Evolutionary conservation across 768 basidiomycete species (phyloP), one percentile per base, ranked within the genome.

Genomic region (Pleurotus salmoneostramineus): DNA sequence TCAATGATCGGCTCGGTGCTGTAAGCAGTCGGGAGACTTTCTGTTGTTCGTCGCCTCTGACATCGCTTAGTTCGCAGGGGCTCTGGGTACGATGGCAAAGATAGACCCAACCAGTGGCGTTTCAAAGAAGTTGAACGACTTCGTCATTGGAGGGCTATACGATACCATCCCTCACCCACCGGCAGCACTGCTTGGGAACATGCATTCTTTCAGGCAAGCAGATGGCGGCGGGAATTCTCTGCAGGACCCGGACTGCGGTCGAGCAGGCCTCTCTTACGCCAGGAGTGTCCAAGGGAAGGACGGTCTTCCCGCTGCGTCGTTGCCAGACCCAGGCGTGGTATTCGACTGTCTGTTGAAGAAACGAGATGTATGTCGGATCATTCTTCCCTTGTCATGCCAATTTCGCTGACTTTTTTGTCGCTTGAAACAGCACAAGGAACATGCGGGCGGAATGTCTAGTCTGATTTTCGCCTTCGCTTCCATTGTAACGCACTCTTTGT

Each of bases 401-500:
- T 2, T 59, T 66, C 35, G 58, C n/a, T 8, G 8, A 17, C 15
- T 48, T 63, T 64, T 40, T 64, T 65, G 36, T 67, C 70, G n/a
- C 61, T 50, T 60, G 65, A 65, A 64, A 63, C 61, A 75, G 65
- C 73, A 70, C 57, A 58, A 69, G 42, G 66, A 74, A 14, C 84
- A 85, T 64, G 72, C 78, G 3, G 79, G 77, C 5, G 88, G 87
- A 21, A 76, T 84, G 58, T 87, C 84, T 10, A 81, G 77, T 62
- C 63, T 86, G 47, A 81, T 83, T 62, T 88, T 88, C 61, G 83
- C 87, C 2, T 87, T 86, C 60, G 88, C 87, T 2, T 74, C 83
- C 34, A 69, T 88, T 36, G 76, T 88, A 56, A 85, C 81, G 48
- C 87, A 88, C 68, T 77, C 75, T 6, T 68, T 85, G 10, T 87